Conservation (phyloP, 2,329 filamentous ascomycete species). For the Cladophialophora bantiana region DNA sequence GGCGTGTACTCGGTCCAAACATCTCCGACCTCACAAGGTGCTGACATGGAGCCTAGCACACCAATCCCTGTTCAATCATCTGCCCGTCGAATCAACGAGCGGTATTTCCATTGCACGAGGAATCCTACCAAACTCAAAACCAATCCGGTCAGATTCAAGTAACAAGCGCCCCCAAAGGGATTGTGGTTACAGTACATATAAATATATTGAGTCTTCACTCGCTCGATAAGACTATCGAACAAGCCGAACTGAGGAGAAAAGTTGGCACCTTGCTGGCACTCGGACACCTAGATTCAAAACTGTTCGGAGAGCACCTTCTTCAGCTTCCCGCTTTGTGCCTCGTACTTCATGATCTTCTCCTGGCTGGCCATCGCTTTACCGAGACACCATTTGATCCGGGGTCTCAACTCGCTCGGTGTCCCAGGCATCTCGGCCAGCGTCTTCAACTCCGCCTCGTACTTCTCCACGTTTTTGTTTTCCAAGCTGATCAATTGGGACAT, state of each 20-base stretch:
- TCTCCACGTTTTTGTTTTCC: constrained; percentile 77
- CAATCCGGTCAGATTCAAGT: background rate
- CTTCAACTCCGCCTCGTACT: constrained; percentile 78
- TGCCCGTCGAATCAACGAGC: background rate
- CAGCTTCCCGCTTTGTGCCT: constrained; percentile 72
- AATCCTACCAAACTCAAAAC: background rate
- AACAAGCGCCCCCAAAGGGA: background rate
- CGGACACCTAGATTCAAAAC: constrained; percentile 44
- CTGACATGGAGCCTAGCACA: background rate
- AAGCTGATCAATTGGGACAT: constrained; percentile 72
- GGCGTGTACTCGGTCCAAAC: background rate
- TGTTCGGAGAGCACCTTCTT: constrained; percentile 73
- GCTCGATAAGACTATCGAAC: background rate
- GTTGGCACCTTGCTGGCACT: background rate
- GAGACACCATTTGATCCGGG: constrained; percentile 74
- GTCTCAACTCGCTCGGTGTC: constrained; percentile 71
- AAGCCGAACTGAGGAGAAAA: background rate
- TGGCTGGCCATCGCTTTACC: constrained; percentile 77
- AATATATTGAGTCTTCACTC: background rate
- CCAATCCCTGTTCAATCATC: background rate
- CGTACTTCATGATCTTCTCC: constrained; percentile 74
- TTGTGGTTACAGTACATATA: background rate
- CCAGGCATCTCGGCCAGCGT: constrained; percentile 74
- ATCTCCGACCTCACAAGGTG: background rate
- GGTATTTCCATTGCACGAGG: background rate